Conservation (phyloP, 805 yeast genomes). For the Candida krabiensis region DNA sequence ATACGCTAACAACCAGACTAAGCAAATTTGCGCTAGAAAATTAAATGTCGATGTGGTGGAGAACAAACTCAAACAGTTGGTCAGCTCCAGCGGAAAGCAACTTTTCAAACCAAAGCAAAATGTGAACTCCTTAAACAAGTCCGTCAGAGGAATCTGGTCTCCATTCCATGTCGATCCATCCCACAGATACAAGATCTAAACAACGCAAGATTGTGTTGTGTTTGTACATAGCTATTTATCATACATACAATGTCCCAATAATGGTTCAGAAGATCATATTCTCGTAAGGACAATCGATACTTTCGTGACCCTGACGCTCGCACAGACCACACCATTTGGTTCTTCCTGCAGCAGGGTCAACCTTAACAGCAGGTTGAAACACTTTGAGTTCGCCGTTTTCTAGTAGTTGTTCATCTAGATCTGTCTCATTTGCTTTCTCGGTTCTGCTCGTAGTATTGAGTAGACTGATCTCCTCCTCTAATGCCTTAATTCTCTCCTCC, state of each 20-base stretch:
- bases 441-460: no score
- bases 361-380: slow-evolving; percentile 45
- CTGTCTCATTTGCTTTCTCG: background rate
- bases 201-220: slow-evolving; percentile 23
- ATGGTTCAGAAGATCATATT: slow-evolving; percentile 32
- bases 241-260: slow-evolving; percentile 8
- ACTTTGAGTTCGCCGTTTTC: slow-evolving; percentile 32
- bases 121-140: slow-evolving; percentile 75
- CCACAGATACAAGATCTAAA: slow-evolving; percentile 48
- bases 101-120: slow-evolving; percentile 66
- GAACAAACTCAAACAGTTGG: slow-evolving; percentile 60
- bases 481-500: slow-evolving; percentile 4
- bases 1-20: slow-evolving; percentile 40
- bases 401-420: slow-evolving; percentile 1
- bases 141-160: slow-evolving; percentile 97
- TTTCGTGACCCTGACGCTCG: slow-evolving; percentile 86
- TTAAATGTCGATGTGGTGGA: slow-evolving; percentile 59
- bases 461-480: slow-evolving; percentile 4
- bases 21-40: slow-evolving; percentile 72
- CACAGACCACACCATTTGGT: slow-evolving; percentile 90
- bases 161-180: slow-evolving; percentile 76
- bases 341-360: slow-evolving; percentile 75
- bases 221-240: slow-evolving; percentile 13
- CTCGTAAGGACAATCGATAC: slow-evolving; percentile 85
- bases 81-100: slow-evolving; percentile 67